These are phyloP conservation scores for Capsicum rhomboideum DNA, from an alignment of 257 asterid species.

Conservation along the genomic window DNA sequence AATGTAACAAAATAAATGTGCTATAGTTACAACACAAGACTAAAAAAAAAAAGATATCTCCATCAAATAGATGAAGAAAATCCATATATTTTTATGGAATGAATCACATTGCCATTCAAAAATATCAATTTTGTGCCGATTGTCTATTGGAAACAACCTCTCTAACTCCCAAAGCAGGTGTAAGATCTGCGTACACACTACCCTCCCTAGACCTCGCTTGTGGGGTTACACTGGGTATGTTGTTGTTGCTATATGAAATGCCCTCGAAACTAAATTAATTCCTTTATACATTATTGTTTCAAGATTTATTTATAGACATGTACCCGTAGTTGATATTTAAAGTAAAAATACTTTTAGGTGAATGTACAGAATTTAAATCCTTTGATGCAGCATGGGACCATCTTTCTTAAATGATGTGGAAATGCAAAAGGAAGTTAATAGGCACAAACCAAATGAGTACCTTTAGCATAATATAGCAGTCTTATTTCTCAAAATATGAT, in stretches of 20 bases:
- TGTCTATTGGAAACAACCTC: neutral
- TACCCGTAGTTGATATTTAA: neutral
- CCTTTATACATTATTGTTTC: neutral
- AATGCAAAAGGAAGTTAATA: neutral
- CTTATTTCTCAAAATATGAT: conserved; percentile 2
- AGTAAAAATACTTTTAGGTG: neutral
- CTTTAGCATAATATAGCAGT: conserved; percentile 11
- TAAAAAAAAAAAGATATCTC: neutral
- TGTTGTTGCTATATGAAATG: too few relatives aligned
- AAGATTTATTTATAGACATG: neutral
- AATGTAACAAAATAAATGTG: neutral
- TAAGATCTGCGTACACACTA: neutral
- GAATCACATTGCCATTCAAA: too few relatives aligned
- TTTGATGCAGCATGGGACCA: neutral
- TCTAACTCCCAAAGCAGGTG: neutral
- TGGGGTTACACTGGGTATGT: neutral
- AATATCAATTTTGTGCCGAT: neutral
- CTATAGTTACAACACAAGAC: neutral
- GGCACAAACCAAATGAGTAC: neutral
- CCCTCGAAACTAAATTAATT: neutral
- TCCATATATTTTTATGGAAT: too few relatives aligned
- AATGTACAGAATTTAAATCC: neutral
- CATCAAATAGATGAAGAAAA: neutral
- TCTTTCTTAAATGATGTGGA: neutral
- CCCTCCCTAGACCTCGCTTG: neutral